phyloP scores from a whole-genome alignment of 345 rosid genomes.

The Trapa bicornis region DNA sequence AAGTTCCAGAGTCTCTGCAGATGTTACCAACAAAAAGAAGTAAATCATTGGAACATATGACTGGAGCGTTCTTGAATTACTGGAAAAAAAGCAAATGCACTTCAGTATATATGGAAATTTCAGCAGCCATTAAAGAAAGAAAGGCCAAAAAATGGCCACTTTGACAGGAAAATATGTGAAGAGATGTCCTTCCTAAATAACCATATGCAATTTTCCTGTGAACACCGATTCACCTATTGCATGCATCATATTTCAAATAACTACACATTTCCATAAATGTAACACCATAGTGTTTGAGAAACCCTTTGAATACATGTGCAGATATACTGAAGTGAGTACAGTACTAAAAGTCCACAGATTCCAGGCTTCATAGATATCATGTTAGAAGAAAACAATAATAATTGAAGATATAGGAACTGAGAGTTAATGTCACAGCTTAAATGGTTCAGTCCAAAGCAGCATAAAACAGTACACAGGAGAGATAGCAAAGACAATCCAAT shows the following conservation, averaged over 20 bases:
- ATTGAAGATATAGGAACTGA: too few species aligned
- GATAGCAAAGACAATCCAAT: not conserved
- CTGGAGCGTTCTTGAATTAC: too few species aligned
- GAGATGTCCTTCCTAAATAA: not conserved
- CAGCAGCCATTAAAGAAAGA: not conserved
- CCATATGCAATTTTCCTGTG: not conserved
- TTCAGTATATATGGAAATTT: not conserved
- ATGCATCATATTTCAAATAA: not conserved
- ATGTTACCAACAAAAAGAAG: not conserved
- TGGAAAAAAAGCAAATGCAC: not conserved
- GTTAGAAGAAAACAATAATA: too few species aligned
- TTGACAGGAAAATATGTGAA: not conserved
- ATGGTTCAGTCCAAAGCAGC: not conserved
- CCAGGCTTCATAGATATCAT: too few species aligned
- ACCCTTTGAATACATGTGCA: not conserved
- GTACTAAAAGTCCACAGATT: too few species aligned
- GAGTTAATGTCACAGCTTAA: not conserved
- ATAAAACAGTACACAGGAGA: not conserved
- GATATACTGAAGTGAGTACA: too few species aligned
- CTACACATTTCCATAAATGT: not conserved
- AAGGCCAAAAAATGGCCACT: not conserved
- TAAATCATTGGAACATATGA: not conserved
- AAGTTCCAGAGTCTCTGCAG: conserved; percentile 84
- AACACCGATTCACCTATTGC: not conserved
- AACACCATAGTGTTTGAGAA: not conserved